phyloP scores from a whole-genome alignment of 139 green algal genomes.

The Zygnema circumcarinatum region DNA sequence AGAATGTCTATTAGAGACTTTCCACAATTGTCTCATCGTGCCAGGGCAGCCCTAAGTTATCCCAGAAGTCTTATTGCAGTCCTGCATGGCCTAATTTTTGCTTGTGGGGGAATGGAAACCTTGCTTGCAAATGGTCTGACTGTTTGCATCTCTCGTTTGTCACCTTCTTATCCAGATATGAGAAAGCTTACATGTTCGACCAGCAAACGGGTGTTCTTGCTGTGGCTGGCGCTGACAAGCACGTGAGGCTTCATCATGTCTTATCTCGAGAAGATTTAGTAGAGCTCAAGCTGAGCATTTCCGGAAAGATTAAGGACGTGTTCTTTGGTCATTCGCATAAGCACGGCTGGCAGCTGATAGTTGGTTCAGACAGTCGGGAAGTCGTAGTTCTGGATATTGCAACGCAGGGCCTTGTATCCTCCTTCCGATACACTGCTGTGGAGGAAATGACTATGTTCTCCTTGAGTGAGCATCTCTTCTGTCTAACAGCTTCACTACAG shows the following conservation, averaged over 20 bases:
- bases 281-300: slow-evolving; percentile 1
- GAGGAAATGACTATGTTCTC: slow-evolving; percentile 9
- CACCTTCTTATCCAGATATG: too few relatives aligned
- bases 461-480: slow-evolving; percentile 8
- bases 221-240: background rate
- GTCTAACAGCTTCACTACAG: slow-evolving; percentile 6
- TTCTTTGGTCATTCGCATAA: slow-evolving; percentile 3
- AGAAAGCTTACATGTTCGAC: slow-evolving; percentile 15
- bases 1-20: too few relatives aligned
- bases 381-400: slow-evolving; percentile 3
- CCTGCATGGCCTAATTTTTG: too few relatives aligned
- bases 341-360: background rate
- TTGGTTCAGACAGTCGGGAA: background rate
- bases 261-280: background rate
- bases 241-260: background rate
- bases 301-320: slow-evolving; percentile 6
- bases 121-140: too few relatives aligned
- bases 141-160: too few relatives aligned
- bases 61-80: too few relatives aligned
- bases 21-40: too few relatives aligned
- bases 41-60: too few relatives aligned
- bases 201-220: slow-evolving; percentile 7
- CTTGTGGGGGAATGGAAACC: too few relatives aligned
- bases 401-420: background rate
- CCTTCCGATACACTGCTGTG: background rate